Base-by-base conservation (phyloP, 768 basidiomycete species). In the Sarcodon sp. region DNA sequence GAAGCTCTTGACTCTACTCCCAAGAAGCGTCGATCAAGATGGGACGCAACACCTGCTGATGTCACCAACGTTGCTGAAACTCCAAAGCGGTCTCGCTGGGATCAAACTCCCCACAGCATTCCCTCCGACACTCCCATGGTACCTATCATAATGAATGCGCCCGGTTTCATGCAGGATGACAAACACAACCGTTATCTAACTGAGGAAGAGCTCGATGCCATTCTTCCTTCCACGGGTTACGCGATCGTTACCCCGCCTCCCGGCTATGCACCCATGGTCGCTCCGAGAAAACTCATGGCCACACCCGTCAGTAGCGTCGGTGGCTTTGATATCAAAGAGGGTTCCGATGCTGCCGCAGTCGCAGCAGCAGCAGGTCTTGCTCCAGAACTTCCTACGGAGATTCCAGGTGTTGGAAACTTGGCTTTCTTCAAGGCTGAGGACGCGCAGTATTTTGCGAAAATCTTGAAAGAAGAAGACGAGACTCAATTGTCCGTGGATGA, bases 371-470 rank as follows among this genome's bases (percentile, higher is more conserved):
- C 91, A 0, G 92, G 93, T 43, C 82, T 94, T 44, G 87, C 87
- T 16, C 87, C 87, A 6, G 94, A 99, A 57, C 66, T 94, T 6
- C 93, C 93, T 7, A 97, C 94, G 3, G 94, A 99, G 61, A 98
- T 99, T 53, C 92, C 93, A 27, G 96, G 96, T 32, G 93, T 99
- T 39, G 96, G 96, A 33, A 90, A 83, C 54, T 76, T 99, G 43
- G 90, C 93, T 5, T 98, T 99, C 71, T 92, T 99, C 77, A 99
- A 99, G 65, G 76, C 89, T 1, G 96, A 99, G 66, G 96, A 99
- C 55, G 91, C 93, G 1, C 85, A 93, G 61, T 99, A 98, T 66
- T 98, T 99, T 54, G 85, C 91, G 46, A 96, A 97, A 65, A 92
- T 97, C 51, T 63, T 90, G 48, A 90, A 87, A 60, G 89, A 96